Base-by-base conservation (phyloP, 371 early-diverging fungal genomes). In the Globomyces sp. region DNA sequence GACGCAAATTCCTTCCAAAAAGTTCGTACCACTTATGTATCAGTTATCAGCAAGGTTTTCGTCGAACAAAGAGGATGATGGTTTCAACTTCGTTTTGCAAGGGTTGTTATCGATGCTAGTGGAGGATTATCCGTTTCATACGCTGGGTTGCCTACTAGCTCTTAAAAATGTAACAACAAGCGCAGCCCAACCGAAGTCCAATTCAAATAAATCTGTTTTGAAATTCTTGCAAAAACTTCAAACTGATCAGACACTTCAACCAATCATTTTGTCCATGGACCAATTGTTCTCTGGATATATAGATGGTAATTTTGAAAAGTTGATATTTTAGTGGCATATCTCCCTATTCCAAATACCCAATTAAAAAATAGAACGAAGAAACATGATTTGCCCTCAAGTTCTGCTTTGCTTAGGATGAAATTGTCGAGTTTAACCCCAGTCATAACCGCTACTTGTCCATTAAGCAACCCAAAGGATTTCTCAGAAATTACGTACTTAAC, bases 81-180 rank as follows among this genome's bases (percentile, higher is more conserved):
- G 24, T 2, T 80, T 80, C 51, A 72, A 72, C 47, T 4, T 4
- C 11, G 45, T 57, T 11, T 52, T 80, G 36, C 52, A 67, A 13
- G 8, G 41, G 9, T 59, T 77, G 1, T 34, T 81, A 1, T n/a
- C 36, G 5, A 8, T 40, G 10, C 68, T 81, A 9, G 68, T 68
- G 40, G 39, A 9, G 4, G 77, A 75, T 42, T 73, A 76, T 68
- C 81, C 81, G 3, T 66, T 68, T 57, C 77, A 78, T 58, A 55
- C 61, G n/a, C 44, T 81, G 41, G 69, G 71, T 59, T 78, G 78
- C 39, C 58, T 81, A 39, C 64, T 81, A 58, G 81, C 81, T 1
- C 57, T 81, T 9, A 77, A 76, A 46, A 81, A 81, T 64, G 76
- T 74, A 6, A 65, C 68, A 3, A 63, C 49, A 24, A 24, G 24